These are phyloP conservation scores for Phylloporus sp. DNA, from an alignment of 1,284 basidiomycete species.

Conservation along the genomic window DNA sequence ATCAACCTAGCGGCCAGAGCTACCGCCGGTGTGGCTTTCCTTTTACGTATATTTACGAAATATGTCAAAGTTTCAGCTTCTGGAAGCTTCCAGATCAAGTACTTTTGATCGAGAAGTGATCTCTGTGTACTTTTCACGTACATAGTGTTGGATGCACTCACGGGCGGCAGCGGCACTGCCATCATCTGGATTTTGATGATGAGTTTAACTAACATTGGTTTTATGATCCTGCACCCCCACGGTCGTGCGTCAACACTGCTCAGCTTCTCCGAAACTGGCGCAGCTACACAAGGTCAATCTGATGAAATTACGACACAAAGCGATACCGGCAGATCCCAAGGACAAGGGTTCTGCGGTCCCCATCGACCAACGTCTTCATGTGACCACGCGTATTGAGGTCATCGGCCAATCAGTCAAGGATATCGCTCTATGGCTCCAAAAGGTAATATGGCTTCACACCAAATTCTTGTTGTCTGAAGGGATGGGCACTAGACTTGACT, in stretches of 20 bases:
- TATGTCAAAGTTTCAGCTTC: no score
- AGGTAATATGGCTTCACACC: conserved; percentile 46
- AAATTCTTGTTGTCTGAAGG: conserved; percentile 37
- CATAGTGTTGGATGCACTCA: no score
- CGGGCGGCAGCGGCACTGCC: no score
- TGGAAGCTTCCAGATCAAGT: no score
- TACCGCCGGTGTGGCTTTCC: no score
- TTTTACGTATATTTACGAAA: no score
- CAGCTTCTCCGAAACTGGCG: conserved; percentile 62
- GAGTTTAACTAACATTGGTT: no score
- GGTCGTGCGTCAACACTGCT: conserved; percentile 44
- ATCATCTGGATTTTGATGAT: no score
- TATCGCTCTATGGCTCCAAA: conserved; percentile 72
- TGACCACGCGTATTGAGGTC: conserved; percentile 50
- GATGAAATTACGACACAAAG: conserved; percentile 78
- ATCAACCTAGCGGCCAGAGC: no score
- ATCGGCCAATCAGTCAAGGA: conserved; percentile 34
- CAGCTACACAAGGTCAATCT: conserved; percentile 65
- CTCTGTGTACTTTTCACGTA: no score
- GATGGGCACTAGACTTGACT: conserved; percentile 58
- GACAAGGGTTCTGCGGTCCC: conserved; percentile 55
- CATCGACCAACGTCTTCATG: conserved; percentile 63
- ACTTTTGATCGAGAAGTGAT: no score
- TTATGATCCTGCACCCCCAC: conserved; percentile 33
- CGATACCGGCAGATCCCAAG: conserved; percentile 66